Base-by-base conservation (phyloP, 2,329 filamentous ascomycete species). In the Colletotrichum viniferum region DNA sequence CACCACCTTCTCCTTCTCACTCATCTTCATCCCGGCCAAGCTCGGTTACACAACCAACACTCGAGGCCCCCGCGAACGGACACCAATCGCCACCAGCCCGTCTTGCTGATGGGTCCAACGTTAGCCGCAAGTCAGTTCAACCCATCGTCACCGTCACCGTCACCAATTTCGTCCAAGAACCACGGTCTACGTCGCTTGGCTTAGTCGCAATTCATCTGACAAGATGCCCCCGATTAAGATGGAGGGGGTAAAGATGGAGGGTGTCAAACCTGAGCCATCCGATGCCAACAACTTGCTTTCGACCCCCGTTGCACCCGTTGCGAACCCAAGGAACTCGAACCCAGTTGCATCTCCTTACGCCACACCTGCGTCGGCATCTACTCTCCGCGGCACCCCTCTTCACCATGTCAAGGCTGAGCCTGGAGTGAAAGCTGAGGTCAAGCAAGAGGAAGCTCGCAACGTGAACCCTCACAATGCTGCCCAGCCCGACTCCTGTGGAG, bases 161-260 rank as follows among this genome's bases (percentile, higher is more conserved):
- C 7, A 18, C 24, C 26, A 28, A 18, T 58, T 28, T 18, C 24
- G 2, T 58, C 14, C 21, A 18, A 18, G 24, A 28, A 58, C 24
- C 24, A 58, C 24, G 13, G 55, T 58, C 55, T 2, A 58, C 2
- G 24, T 3, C 5, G 14, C 4, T 58, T 1, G 12, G 14, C 16
- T 28, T 58, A 58, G 21, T 58, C 16, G 18, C 24, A 10, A 26
- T 30, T 48, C 34, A n/a, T 24, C 14, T 36, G 7, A 36, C 38
- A 62, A 38, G 58, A 73, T 73, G 65, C 58, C 66, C 21, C 58
- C 24, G 9, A 73, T 58, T 16, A 73, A 73, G 66, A 32, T 56
- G 18, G 71, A 63, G 24, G 21, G 26, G 55, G 43, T 48, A 13
- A 48, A 48, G 43, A 21, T 48, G 43, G n/a, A 48, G 43, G 38